Percentiles rank a stretch among this genome's conserved stretches.
These are phyloP conservation scores for Chrysochromulina tobinii DNA, from an alignment of 78 protist species.

Conservation along the genomic window DNA sequence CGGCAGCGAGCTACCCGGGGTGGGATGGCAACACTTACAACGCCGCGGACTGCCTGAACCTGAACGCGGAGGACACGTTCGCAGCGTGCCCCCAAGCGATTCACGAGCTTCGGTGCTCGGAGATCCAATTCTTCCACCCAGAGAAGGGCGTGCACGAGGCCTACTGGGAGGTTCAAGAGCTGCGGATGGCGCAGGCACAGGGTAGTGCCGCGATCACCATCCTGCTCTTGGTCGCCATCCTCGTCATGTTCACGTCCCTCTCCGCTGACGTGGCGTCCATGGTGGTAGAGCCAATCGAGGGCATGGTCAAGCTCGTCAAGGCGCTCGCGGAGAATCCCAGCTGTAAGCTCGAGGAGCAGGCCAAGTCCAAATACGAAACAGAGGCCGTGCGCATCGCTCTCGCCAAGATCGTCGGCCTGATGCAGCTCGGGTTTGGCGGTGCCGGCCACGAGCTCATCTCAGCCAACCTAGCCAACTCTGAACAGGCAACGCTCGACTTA, in stretches of 20 bases:
- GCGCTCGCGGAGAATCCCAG: neutral
- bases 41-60: neutral
- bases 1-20: too few species aligned
- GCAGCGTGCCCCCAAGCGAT: too few species aligned
- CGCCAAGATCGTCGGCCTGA: neutral
- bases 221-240: neutral
- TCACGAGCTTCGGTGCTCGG: neutral
- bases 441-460: slow-evolving; percentile 13
- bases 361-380: neutral
- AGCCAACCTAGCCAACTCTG: neutral
- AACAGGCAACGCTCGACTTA: neutral
- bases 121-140: neutral
- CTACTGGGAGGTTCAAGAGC: neutral
- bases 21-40: too few species aligned
- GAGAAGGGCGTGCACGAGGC: neutral
- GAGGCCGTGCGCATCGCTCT: neutral
- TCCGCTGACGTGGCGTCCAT: neutral
- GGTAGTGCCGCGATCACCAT: neutral
- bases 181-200: too few species aligned
- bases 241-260: neutral
- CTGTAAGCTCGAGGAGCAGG: neutral
- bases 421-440: slow-evolving; percentile 32
- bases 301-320: neutral
- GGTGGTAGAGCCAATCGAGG: neutral
- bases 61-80: too few species aligned